Base-by-base conservation (phyloP, 495 filamentous ascomycete genomes). In the Tuber melanosporum region DNA sequence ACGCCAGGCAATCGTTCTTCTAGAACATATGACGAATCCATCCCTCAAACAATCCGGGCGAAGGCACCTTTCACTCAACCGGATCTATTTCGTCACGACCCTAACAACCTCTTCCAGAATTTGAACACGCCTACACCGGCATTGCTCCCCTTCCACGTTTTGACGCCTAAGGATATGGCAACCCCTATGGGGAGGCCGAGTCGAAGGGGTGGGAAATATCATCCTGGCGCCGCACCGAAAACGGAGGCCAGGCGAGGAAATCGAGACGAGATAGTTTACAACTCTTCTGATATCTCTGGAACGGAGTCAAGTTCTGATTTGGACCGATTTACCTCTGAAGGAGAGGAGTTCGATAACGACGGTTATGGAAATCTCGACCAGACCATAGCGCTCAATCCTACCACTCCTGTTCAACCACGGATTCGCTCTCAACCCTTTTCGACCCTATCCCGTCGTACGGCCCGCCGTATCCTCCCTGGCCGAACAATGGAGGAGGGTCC, bases 151-250 rank as follows among this genome's bases (percentile, higher is more conserved):
- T 66, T 66, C 26, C 73, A 76, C 46, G 74, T 80, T 47, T 69
- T 74, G 26, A 75, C 66, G 10, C 14, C 72, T 69, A 62, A 76
- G 39, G 81, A 83, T 26, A 71, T 80, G 36, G 81, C 80, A 76
- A 82, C 81, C 44, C 80, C 81, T 17, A 47, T 77, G 45, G 77
- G 78, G 45, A 80, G 80, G 43, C 81, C 81, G 46, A 75, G 77
- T 49, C 75, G 73, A 52, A 74, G 80, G 73, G 81, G 81, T 22
- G 81, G 81, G 39, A 83, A 83, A 62, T 82, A 82, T 75, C 81
- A 83, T 47, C 81, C 81, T 32, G 81, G 81, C 41, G 62, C 66
- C 43, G 15, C 62, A 15, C 76, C 52, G 17, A 46, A 32, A 20
- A 66, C 66, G 5, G 74, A 73, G n/a, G 62, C 76, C 12, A 43